Evolutionary conservation across 2,329 filamentous ascomycete genomes (phyloP), one percentile per base, ranked within the genome.

Genomic region (Phyllosticta citrichinensis): DNA sequence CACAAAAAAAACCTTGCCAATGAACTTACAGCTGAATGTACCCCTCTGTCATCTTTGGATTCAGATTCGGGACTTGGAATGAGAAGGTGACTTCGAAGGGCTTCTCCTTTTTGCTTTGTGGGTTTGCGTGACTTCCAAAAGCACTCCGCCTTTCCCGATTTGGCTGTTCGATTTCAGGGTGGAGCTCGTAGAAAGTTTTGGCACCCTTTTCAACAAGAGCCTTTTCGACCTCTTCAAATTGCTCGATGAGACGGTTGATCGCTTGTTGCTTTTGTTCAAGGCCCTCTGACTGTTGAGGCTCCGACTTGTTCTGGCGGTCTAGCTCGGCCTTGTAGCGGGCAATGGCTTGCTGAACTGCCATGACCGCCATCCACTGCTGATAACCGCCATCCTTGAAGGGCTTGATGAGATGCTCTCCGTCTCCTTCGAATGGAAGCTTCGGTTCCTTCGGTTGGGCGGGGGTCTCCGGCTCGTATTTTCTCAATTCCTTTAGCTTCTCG

Each of bases 121-220:
- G 3, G 25, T 1, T 25, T 40, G 1, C 14, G 33, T 12, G 12
- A 17, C 9, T 5, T 17, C 33, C 33, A 17, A 40, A 40, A 5
- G 11, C 11, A 17, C 12, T 40, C 12, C 6, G 8, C 3, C 55
- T 20, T 58, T 40, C 51, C 67, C 62, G 55, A n/a, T n/a, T 14
- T 57, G 24, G 17, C 19, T 57, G 52, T n/a, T 52, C 30, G 8
- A 22, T 50, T 17, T 70, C 66, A 0, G 87, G 87, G 69, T 87
- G 73, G 6, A 90, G 73, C 55, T 91, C 82, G 12, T 72, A 68
- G 68, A 89, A 91, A 0, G 81, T 81, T 71, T 90, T 91, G 2
- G 81, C 89, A 0, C 82, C 84, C 62, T 79, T 83, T 3, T 74
- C 71, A 1, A 86, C 52, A 20, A 93, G 73, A 1, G 71, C 66